A percentile compares a stretch with the other conserved stretches of the same genome.
Evolutionary conservation across 495 filamentous ascomycete genomes (phyloP).

Genomic region (Achaetomiella virescens): DNA sequence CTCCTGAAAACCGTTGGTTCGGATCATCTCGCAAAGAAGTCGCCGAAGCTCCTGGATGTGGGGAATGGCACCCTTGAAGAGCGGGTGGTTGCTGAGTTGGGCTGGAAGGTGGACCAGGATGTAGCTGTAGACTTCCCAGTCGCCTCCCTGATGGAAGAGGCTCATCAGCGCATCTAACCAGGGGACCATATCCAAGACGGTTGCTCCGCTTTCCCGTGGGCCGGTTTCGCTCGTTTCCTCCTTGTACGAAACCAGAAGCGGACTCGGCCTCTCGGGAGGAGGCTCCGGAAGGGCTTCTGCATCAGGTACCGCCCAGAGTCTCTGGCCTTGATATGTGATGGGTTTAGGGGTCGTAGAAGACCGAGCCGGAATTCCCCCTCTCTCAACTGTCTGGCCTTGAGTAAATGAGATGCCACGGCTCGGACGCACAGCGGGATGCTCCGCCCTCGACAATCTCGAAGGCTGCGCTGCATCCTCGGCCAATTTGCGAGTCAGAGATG

Average conservation of each 20-base stretch:
- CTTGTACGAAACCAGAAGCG: conserved; percentile 32
- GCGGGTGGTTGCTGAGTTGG: conserved; percentile 82
- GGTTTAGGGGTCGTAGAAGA: conserved; percentile 33
- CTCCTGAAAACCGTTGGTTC: conserved; percentile 64
- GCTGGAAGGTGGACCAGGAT: conserved; percentile 79
- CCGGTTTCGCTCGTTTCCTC: conserved; percentile 9
- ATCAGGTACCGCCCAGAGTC: conserved; percentile 49
- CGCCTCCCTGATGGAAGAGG: conserved; percentile 66
- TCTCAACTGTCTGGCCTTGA: conserved; percentile 37
- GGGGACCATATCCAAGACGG: conserved; percentile 56
- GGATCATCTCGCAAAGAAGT: conserved; percentile 73
- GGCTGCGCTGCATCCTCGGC: conserved; percentile 45
- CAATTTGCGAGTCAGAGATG: conserved; percentile 44
- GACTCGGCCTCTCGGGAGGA: conserved; percentile 38
- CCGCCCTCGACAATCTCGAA: conserved; percentile 32
- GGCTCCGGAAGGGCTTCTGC: conserved; percentile 44
- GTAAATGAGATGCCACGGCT: conserved; percentile 43
- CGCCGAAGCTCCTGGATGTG: conserved; percentile 74
- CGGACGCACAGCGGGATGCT: conserved; percentile 31
- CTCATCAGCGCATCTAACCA: conserved; percentile 74
- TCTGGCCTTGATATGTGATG: conserved; percentile 34
- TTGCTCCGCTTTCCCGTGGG: conserved; percentile 10
- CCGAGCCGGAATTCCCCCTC: conserved; percentile 26
- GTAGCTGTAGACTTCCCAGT: conserved; percentile 95
- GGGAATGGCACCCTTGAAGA: conserved; percentile 64